phyloP scores from a whole-genome alignment of 2,329 filamentous ascomycete species.

The Scedosporium boydii region DNA sequence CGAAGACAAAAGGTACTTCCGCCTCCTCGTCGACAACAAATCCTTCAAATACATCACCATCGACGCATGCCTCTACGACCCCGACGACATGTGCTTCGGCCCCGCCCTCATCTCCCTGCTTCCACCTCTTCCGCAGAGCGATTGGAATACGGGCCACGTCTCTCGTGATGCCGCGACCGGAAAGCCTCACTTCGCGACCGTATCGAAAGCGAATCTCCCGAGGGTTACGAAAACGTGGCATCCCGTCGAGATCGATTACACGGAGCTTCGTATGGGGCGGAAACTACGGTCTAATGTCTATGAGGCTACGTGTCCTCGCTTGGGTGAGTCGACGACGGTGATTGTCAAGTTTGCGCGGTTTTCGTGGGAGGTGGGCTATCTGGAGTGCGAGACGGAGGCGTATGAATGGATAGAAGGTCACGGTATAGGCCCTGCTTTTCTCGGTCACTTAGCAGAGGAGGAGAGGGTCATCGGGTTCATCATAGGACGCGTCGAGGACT shows the following conservation, averaged over 20 bases:
- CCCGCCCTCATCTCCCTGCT: constrained; percentile 16
- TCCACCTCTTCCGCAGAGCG: constrained; percentile 25
- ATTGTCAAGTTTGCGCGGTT: background rate
- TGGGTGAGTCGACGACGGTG: background rate
- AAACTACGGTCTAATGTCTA: constrained; percentile 19
- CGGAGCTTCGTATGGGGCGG: constrained; percentile 17
- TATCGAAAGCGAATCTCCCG: constrained; percentile 16
- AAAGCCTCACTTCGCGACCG: constrained; percentile 17
- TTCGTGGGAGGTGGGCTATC: constrained; percentile 15
- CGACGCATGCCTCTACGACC: constrained; percentile 21
- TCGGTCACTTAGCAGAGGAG: constrained; percentile 20
- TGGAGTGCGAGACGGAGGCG: constrained; percentile 16
- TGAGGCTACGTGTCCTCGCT: background rate
- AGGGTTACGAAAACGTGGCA: constrained; percentile 26
- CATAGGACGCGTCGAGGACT: constrained; percentile 14
- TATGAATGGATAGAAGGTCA: constrained; percentile 17
- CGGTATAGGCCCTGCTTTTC: constrained; percentile 16
- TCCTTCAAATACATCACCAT: constrained; percentile 31
- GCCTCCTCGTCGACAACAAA: constrained; percentile 24
- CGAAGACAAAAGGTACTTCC: constrained; percentile 24
- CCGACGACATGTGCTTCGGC: constrained; percentile 9
- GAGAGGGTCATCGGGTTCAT: constrained; percentile 19
- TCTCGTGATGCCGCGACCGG: constrained; percentile 15
- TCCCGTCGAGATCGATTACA: constrained; percentile 19
- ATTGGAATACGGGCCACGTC: constrained; percentile 30